Base-by-base conservation (phyloP, 2,329 filamentous ascomycete genomes). In the Fusarium sororula region DNA sequence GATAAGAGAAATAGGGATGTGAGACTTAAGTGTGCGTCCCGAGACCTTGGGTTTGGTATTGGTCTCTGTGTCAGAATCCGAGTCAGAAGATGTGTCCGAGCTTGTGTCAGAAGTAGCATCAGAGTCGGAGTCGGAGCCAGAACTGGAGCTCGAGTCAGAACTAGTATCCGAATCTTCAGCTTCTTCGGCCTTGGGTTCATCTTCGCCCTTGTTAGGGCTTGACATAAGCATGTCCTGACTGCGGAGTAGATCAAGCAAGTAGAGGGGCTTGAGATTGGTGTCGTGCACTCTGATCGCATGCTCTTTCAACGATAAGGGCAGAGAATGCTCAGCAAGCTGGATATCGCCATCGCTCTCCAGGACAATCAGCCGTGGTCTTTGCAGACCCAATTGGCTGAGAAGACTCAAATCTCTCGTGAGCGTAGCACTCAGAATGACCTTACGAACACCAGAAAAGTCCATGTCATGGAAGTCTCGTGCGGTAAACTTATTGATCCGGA, bases 401-500 rank as follows among this genome's bases (percentile, higher is more conserved):
- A 96, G 91, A 41, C 93, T 93, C 54, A 98, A 85, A 79, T 98
- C 95, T 65, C 91, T 89, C 4, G 95, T 97, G 90, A 98, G 94
- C 0, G 96, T 98, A 11, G 96, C 96, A 80, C 94, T 98, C 7
- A 98, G 87, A 59, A 98, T 89, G 24, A 98, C 87, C 82, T 98
- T 98, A 57, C 91, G 90, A 7, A 96, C 86, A 22, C 86, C 87
- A 10, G 83, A 84, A 47, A 87, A 83, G 61, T 87, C 85, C 62
- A 86, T 85, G 56, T 88, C 85, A 28, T 85, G 85, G 71, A 88
- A 87, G 73, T 90, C 87, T 54, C 89, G 84, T 6, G 86, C 83
- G 30, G 87, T 86, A 74, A 87, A 87, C 47, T 85, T 85, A 6
- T 81, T 81, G 4, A 81, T 82, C 42, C 86, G 86, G 70, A 94